Percentiles rank a stretch among this genome's conserved stretches.
phyloP scores from a whole-genome alignment of 306 rosid genomes.

The Mucuna pruriens region DNA sequence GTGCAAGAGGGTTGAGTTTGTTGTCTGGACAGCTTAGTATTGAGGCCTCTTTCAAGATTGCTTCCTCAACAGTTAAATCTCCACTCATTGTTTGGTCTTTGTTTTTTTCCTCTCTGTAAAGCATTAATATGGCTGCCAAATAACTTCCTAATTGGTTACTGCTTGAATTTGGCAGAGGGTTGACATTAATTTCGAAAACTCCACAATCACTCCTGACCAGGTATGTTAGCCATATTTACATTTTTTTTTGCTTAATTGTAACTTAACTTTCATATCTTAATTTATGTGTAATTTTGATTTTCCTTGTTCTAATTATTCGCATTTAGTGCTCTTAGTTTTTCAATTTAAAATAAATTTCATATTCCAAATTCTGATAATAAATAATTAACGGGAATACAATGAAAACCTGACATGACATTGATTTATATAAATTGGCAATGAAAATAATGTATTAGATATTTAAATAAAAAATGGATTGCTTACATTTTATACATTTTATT shows the following conservation, averaged over 20 bases:
- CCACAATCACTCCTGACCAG: conserved; percentile 78
- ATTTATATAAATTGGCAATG: not conserved
- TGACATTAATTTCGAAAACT: conserved; percentile 61
- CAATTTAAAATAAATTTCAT: not conserved
- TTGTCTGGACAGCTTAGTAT: conserved; percentile 71
- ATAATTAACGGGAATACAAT: not conserved
- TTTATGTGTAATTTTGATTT: not conserved
- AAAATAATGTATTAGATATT: not conserved
- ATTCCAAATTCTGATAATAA: not conserved
- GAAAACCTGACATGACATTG: not conserved
- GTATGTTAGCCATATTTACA: conserved; percentile 39
- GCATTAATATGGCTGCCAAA: not conserved
- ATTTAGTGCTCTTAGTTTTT: not conserved
- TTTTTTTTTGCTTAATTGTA: not conserved
- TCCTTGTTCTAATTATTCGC: not conserved
- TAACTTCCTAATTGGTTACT: conserved; percentile 26
- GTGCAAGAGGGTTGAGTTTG: conserved; percentile 68
- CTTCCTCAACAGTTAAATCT: conserved; percentile 72
- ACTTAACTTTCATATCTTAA: not conserved
- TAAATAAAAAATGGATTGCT: not conserved
- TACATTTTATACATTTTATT: not conserved
- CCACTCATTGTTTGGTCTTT: conserved; percentile 27
- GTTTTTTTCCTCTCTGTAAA: not conserved
- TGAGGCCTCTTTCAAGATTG: conserved; percentile 77
- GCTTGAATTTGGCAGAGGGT: conserved; percentile 65